Evolutionary conservation across 2,329 filamentous ascomycete genomes (phyloP), one percentile per base, ranked within the genome.

Genomic region (Fusarium siculi): DNA sequence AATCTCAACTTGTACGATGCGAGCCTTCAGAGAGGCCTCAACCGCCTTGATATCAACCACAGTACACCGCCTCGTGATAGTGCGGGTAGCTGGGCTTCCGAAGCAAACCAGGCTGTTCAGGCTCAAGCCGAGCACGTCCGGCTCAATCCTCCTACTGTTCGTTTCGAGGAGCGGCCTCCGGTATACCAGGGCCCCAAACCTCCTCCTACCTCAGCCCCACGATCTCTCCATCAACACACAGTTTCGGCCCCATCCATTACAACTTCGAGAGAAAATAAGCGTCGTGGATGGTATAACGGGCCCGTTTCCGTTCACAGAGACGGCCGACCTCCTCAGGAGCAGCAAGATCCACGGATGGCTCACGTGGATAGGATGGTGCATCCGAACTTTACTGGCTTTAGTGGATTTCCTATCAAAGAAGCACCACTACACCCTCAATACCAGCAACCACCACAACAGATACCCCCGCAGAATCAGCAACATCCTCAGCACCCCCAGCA

Each of bases 251-350:
- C 89, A 2, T 84, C 85, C 1, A 82, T 87, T 39, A 83, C 86
- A 15, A 90, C 88, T 1, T 85, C 88, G 7, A 86, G 89, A 14
- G 90, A 89, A 70, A 84, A 84, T 36, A 93, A 93, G 78, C 88
- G 93, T 6, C 90, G 92, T 66, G 93, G 87, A 3, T 95, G 92
- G 92, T 94, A 94, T 76, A 90, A 93, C 44, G 87, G 87, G 1
- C 86, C 87, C 0, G 78, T 82, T 18, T 78, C 81, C 2, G 77
- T 80, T 6, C 82, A 83, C 19, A 81, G 82, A 23, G 83, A 84
- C 63, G 80, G 81, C 10, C 78, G 77, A 18, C 72, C 76, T 12
- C 71, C 77, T 7, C 66, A 72, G 3, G 67, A 74, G 36, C 71
- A 75, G 19, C 77, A 79, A 28, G 80, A 82, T n/a, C 70, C 76